phyloP scores from a whole-genome alignment of 2,329 filamentous ascomycete species.

The Fusarium musae region DNA sequence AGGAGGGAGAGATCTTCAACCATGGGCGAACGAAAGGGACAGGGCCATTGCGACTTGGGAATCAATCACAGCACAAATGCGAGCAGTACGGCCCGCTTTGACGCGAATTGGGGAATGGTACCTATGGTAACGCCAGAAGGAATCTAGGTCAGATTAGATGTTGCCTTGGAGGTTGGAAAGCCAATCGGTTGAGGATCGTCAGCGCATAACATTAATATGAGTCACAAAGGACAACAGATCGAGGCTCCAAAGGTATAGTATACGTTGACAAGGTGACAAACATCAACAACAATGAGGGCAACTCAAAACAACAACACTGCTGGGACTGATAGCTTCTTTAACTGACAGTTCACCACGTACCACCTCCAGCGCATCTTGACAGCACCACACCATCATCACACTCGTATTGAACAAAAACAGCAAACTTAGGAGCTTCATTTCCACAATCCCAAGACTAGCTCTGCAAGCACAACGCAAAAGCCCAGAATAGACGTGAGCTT shows the following conservation, averaged over 20 bases:
- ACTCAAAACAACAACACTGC: neutral
- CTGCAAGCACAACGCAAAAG: neutral
- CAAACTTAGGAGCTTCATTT: constrained; percentile 17
- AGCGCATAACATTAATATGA: neutral
- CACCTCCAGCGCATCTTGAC: neutral
- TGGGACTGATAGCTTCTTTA: constrained; percentile 27
- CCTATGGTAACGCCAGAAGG: neutral
- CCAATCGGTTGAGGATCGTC: neutral
- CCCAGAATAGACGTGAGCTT: constrained; percentile 5
- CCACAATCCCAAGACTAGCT: neutral
- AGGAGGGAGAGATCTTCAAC: neutral
- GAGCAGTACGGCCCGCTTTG: neutral
- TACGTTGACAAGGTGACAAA: neutral
- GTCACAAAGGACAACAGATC: neutral
- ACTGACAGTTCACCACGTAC: neutral
- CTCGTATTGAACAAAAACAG: neutral
- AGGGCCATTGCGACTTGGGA: no score
- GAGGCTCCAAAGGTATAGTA: neutral
- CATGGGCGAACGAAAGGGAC: neutral
- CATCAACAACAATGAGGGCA: neutral
- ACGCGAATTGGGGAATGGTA: neutral
- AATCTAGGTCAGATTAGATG: neutral
- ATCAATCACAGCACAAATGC: no score
- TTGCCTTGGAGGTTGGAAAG: neutral
- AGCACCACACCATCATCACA: constrained; percentile 10